Conservation (phyloP, 2,329 filamentous ascomycete genomes). For the Zymoseptoria passerinii region DNA sequence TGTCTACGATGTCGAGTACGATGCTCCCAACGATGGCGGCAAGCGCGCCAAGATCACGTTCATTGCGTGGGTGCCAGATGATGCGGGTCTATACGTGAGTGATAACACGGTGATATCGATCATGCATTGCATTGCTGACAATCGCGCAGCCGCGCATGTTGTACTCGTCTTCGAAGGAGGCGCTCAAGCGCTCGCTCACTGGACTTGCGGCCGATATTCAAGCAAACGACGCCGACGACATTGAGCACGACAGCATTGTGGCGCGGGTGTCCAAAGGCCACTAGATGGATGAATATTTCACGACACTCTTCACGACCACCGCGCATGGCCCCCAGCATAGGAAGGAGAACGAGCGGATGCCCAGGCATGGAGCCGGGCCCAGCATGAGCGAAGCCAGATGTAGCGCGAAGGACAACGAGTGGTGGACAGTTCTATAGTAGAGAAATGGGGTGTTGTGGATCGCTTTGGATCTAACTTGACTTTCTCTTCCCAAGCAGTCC, state of each 20-base stretch:
- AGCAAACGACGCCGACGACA: conserved; percentile 76
- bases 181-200: conserved; percentile 69
- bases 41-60: conserved; percentile 69
- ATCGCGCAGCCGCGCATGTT: conserved; percentile 68
- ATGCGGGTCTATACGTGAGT: conserved; percentile 67
- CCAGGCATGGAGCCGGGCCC: neutral
- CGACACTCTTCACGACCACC: neutral
- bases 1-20: conserved; percentile 78
- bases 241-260: conserved; percentile 67
- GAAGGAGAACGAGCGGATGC: neutral
- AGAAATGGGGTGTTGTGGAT: neutral
- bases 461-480: neutral
- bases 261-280: conserved; percentile 43
- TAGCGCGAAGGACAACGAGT: neutral
- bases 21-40: conserved; percentile 62
- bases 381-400: neutral
- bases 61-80: conserved; percentile 73
- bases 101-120: neutral
- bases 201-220: conserved; percentile 70
- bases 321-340: neutral
- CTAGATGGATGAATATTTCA: conserved; percentile 26
- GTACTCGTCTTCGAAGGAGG: conserved; percentile 77
- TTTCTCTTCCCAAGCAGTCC: neutral
- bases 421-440: neutral
- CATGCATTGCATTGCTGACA: neutral